Percentiles rank a stretch among this genome's conserved stretches.
Conservation (phyloP, 768 basidiomycete genomes). For the Lentinus brumalis region DNA sequence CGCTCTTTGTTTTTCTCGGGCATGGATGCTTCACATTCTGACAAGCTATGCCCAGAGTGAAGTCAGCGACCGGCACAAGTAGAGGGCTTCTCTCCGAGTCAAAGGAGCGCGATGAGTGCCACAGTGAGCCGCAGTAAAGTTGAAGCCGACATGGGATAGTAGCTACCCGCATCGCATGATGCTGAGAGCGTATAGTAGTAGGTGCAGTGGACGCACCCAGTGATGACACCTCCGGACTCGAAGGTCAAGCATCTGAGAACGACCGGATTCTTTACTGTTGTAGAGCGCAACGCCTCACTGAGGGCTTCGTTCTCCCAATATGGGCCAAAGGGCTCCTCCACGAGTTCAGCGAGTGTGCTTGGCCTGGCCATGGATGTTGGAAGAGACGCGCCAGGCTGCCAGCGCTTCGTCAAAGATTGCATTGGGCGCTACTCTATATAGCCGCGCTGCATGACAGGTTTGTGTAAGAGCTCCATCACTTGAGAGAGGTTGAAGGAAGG, state of each 20-base stretch:
- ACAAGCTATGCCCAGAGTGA: constrained; percentile 8
- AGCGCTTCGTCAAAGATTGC: too few relatives aligned
- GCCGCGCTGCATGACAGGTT: too few relatives aligned
- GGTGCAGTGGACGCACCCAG: constrained; percentile 18
- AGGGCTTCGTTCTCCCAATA: constrained; percentile 21
- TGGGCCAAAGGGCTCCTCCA: constrained; percentile 25
- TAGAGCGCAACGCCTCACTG: constrained; percentile 9
- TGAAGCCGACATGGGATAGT: too few relatives aligned
- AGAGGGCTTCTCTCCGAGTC: too few relatives aligned
- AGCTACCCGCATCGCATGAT: too few relatives aligned
- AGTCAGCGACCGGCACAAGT: background rate
- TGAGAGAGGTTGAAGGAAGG: too few relatives aligned
- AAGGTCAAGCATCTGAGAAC: constrained; percentile 13
- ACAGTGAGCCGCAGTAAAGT: too few relatives aligned
- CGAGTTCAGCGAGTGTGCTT: constrained; percentile 2
- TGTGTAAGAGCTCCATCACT: too few relatives aligned
- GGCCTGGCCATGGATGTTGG: background rate
- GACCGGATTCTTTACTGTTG: constrained; percentile 4
- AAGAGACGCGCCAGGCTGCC: too few relatives aligned
- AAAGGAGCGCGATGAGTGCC: too few relatives aligned
- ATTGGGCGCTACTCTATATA: too few relatives aligned
- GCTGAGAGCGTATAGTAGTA: too few relatives aligned
- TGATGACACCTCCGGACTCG: constrained; percentile 10
- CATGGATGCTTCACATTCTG: constrained; percentile 16
- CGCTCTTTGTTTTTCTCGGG: constrained; percentile 9